Evolutionary conservation across 768 basidiomycete genomes (phyloP).

Genomic region (Mycena leptocephala): DNA sequence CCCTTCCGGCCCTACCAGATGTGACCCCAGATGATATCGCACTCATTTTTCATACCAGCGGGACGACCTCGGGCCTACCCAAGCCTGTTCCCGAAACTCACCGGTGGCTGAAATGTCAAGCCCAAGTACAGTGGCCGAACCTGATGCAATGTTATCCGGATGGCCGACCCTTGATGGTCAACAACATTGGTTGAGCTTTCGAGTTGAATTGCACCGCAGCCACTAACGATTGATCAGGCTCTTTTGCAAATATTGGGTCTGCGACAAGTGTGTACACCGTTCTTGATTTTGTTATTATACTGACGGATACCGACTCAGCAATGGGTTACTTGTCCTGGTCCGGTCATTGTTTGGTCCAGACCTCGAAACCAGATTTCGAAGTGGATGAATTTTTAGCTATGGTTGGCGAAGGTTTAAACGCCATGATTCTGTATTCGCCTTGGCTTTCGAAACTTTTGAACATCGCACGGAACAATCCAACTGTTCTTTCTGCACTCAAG

Average conservation of each 20-base stretch:
- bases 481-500: slow-evolving; percentile 32
- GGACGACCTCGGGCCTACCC: slow-evolving; percentile 45
- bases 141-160: slow-evolving; percentile 7
- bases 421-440: slow-evolving; percentile 38
- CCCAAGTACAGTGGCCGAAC: slow-evolving; percentile 7
- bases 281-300: neutral
- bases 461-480: slow-evolving; percentile 28
- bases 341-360: slow-evolving; percentile 41
- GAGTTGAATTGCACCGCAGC: too few species aligned
- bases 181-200: slow-evolving; percentile 26
- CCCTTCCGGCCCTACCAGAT: neutral
- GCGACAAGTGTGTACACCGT: neutral
- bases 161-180: slow-evolving; percentile 4
- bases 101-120: slow-evolving; percentile 15
- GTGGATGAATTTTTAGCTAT: slow-evolving; percentile 39
- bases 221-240: neutral
- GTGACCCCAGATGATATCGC: slow-evolving; percentile 34
- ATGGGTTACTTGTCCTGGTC: slow-evolving; percentile 38
- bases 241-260: slow-evolving; percentile 18
- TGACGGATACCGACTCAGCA: neutral
- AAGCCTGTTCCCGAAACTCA: slow-evolving; percentile 46
- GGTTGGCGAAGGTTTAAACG: slow-evolving; percentile 37
- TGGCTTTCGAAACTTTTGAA: slow-evolving; percentile 40
- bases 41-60: slow-evolving; percentile 48
- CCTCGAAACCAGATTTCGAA: slow-evolving; percentile 39